These are phyloP conservation scores for Perilla frutescens DNA, from an alignment of 257 asterid genomes.

Conservation along the genomic window DNA sequence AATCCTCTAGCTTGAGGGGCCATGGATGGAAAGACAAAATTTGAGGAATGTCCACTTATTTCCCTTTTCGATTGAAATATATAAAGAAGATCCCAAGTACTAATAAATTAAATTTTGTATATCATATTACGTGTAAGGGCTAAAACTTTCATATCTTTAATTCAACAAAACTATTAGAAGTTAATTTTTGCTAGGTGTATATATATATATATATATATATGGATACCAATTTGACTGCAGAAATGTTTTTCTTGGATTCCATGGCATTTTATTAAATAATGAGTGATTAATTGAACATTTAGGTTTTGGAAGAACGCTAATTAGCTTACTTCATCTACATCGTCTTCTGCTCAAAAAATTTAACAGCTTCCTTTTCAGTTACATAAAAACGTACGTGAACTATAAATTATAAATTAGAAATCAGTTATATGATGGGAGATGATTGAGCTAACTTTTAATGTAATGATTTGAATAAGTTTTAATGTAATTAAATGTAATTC, in stretches of 20 bases:
- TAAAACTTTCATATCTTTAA: too few relatives aligned
- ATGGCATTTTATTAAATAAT: background rate
- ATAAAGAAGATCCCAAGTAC: background rate
- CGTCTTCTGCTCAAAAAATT: background rate
- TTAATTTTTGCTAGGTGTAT: background rate
- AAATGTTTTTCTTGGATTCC: constrained; percentile 22
- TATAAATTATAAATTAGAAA: too few relatives aligned
- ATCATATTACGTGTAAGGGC: too few relatives aligned
- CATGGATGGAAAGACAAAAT: constrained; percentile 27
- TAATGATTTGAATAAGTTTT: too few relatives aligned
- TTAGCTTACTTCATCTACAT: constrained; percentile 31
- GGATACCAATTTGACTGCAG: constrained; percentile 5
- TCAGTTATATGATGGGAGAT: too few relatives aligned
- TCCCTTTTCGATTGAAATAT: background rate
- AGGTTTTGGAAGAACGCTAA: constrained; percentile 5
- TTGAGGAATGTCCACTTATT: constrained; percentile 14
- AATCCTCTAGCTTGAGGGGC: too few relatives aligned
- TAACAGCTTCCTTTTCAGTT: constrained; percentile 2
- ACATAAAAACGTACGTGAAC: too few relatives aligned
- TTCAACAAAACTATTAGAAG: background rate
- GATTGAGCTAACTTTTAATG: too few relatives aligned
- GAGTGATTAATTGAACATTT: constrained; percentile 21
- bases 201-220: background rate
- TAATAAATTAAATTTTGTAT: background rate
- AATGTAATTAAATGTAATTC: too few relatives aligned